Conservation (phyloP, 495 filamentous ascomycete species). For the Penicillium steckii region DNA sequence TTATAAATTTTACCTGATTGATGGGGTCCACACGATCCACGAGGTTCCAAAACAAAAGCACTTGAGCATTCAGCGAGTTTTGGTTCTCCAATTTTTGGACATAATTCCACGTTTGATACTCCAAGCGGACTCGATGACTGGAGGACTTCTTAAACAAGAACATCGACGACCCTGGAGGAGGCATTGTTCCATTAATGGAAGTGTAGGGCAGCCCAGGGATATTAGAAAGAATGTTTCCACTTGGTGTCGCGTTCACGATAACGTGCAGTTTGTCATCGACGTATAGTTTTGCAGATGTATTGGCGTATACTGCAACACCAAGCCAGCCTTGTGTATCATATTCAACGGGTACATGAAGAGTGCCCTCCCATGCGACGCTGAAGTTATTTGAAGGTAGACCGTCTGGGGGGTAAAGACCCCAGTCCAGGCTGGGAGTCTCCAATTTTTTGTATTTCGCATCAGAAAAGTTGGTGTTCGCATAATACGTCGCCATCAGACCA, state of each 20-base stretch:
- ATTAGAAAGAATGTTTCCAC: constrained; percentile 20
- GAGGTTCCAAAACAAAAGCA: constrained; percentile 47
- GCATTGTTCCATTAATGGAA: constrained; percentile 26
- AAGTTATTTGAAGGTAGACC: constrained; percentile 43
- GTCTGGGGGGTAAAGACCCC: constrained; percentile 40
- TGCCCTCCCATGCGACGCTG: constrained; percentile 41
- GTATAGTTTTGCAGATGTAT: constrained; percentile 36
- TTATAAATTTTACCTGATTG: constrained; percentile 17
- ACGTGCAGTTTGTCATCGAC: constrained; percentile 27
- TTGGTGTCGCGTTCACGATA: background rate
- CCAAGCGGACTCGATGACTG: constrained; percentile 37
- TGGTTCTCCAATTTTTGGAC: constrained; percentile 38
- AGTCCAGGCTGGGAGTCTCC: constrained; percentile 38
- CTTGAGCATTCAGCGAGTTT: constrained; percentile 41
- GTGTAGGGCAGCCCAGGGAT: constrained; percentile 31
- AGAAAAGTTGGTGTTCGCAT: constrained; percentile 35
- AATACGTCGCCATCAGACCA: constrained; percentile 41
- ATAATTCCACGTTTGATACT: constrained; percentile 46
- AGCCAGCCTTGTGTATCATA: constrained; percentile 26
- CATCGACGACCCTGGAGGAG: constrained; percentile 31
- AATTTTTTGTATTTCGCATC: constrained; percentile 22
- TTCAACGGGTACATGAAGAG: constrained; percentile 34
- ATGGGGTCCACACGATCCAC: constrained; percentile 36
- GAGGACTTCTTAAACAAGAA: constrained; percentile 36
- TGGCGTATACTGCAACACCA: constrained; percentile 35